A percentile compares a stretch with the other conserved stretches of the same genome.
These are phyloP conservation scores for Rhododendron simsii DNA, from an alignment of 148 eudicot species.

Conservation along the genomic window DNA sequence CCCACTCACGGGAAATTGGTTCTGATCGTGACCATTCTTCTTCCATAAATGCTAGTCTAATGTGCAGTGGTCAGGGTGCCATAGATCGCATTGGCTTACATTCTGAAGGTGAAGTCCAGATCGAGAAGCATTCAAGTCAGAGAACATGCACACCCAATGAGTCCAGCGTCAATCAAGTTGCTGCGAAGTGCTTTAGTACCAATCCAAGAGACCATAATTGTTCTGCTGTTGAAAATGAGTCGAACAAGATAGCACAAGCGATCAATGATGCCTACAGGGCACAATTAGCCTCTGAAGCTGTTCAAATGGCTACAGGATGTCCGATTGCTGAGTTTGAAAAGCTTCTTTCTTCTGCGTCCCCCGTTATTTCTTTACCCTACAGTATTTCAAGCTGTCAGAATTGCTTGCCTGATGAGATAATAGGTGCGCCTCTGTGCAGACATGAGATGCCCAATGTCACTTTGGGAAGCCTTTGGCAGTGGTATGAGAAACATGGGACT, in stretches of 20 bases:
- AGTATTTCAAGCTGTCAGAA: conserved; percentile 9
- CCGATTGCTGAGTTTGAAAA: conserved; percentile 51
- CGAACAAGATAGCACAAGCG: conserved; percentile 17
- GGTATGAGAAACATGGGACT: conserved; percentile 58
- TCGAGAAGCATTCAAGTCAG: not conserved
- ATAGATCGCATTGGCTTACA: conserved; percentile 2
- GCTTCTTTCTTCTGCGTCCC: conserved; percentile 39
- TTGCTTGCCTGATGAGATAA: conserved; percentile 13
- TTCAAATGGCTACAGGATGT: conserved; percentile 34
- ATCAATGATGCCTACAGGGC: conserved; percentile 24
- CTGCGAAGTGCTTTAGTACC: not conserved
- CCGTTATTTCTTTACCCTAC: conserved; percentile 20
- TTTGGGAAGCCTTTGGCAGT: conserved; percentile 41
- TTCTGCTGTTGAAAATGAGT: conserved; percentile 6
- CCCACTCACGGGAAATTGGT: not conserved
- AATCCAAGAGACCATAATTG: not conserved
- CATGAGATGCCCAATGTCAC: conserved; percentile 33
- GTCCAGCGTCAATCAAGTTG: not conserved
- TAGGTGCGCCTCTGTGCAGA: conserved; percentile 18
- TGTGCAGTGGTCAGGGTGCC: not conserved
- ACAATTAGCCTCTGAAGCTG: conserved; percentile 43
- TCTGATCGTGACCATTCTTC: not conserved
- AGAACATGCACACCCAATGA: not conserved
- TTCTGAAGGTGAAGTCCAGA: conserved; percentile 2
- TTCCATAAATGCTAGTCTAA: not conserved